Percentiles rank a stretch among this genome's conserved stretches.
phyloP scores from a whole-genome alignment of 2,329 filamentous ascomycete species.

The Exophiala sideris region DNA sequence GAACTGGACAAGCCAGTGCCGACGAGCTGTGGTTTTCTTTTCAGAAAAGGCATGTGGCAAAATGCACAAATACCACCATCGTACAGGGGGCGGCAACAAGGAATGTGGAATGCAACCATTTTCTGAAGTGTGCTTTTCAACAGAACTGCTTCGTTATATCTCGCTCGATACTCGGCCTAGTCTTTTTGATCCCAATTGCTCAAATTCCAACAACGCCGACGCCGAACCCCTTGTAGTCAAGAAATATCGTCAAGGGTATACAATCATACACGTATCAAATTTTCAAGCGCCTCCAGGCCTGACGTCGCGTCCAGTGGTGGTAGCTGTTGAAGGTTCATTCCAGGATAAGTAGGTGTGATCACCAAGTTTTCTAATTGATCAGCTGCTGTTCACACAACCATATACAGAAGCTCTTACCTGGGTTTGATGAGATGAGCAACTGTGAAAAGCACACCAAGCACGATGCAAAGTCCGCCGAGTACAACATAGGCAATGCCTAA shows the following conservation, averaged over 20 bases:
- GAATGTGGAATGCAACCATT: neutral
- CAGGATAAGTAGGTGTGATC: conserved; percentile 97
- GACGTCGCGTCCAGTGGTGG: conserved; percentile 56
- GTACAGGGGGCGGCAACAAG: neutral
- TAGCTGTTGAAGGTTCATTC: conserved; percentile 63
- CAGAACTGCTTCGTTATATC: neutral
- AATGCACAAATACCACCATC: neutral
- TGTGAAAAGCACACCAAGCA: conserved; percentile 84
- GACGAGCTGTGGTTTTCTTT: neutral
- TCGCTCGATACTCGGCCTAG: neutral
- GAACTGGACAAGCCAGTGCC: too few species aligned
- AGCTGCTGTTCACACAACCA: conserved; percentile 2
- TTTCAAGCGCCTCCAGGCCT: conserved; percentile 31
- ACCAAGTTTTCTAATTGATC: conserved; percentile 73
- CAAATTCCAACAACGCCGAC: conserved; percentile 18
- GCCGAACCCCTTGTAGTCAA: conserved; percentile 2
- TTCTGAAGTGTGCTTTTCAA: neutral
- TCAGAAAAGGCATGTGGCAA: neutral
- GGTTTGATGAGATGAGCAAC: conserved; percentile 88
- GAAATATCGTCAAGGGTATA: conserved; percentile 14
- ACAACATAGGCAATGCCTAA: conserved; percentile 94
- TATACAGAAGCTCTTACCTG: conserved; percentile 54
- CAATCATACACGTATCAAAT: conserved; percentile 14
- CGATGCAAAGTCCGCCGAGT: conserved; percentile 86
- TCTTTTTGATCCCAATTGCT: conserved; percentile 3